Evolutionary conservation across 176 grass and related monocot genomes (phyloP), one percentile per base, ranked within the genome.

Genomic region (Otatea glauca): DNA sequence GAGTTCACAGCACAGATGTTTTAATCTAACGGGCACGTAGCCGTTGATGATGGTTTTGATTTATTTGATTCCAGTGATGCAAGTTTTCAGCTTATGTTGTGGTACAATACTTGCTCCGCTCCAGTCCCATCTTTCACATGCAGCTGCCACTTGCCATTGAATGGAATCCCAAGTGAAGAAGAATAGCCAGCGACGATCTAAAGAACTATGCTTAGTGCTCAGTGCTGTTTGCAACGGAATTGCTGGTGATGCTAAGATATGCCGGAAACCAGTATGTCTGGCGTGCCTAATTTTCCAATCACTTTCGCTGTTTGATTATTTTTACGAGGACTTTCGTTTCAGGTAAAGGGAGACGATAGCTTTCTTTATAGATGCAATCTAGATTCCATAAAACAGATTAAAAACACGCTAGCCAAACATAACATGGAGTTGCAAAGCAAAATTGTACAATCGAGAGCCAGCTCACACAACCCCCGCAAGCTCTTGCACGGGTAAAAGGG

Each of bases 111-210:
- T 65, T n/a, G 68, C 58, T 87, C 70, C 55, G 25, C 50, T 17
- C 7, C 18, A 45, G 12, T 49, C 54, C 50, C 58, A 64, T 69
- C 29, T 63, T 72, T 48, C 78, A 78, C 88, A 73, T 78, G 79
- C 73, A 63, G 23, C 63, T 45, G 62, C 54, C 34, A 68, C 60
- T 56, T 65, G 76, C 69, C 68, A 81, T 87, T 84, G 62, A 79
- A 84, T 70, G 85, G 81, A 87, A 87, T 91, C 75, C 70, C 68
- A 76, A 21, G 51, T 34, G 49, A 59, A 54, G 32, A 77, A 56
- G 37, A 77, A 85, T 23, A 18, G 20, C 16, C 37, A 47, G 49
- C 55, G 24, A 75, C 63, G 81, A 62, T 43, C 85, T 84, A 80
- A 67, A 44, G 70, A 69, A 17, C 66, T 42, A 47, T 86, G 74